Evolutionary conservation across 2,329 filamentous ascomycete genomes (phyloP).

Genomic region (Pseudocercospora vitis): DNA sequence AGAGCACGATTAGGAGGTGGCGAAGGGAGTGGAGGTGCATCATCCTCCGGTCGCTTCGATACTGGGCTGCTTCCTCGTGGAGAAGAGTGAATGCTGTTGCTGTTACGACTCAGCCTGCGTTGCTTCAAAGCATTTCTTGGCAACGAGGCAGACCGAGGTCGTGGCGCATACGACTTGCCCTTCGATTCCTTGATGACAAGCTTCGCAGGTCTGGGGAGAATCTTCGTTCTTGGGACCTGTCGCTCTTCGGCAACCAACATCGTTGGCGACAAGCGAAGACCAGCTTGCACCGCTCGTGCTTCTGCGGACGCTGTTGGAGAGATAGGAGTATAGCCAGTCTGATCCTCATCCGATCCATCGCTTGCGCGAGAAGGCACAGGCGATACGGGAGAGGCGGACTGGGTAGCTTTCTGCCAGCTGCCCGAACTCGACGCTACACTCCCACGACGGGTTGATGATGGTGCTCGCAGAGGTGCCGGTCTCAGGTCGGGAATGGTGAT

Average conservation of each 20-base stretch:
- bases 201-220: constrained; percentile 31
- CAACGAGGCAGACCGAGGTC: constrained; percentile 36
- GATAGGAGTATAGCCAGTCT: constrained; percentile 31
- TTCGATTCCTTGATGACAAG: constrained; percentile 33
- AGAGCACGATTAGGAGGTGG: constrained; percentile 37
- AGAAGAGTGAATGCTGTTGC: constrained; percentile 23
- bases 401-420: constrained; percentile 34
- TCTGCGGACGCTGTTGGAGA: constrained; percentile 29
- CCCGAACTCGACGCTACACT: constrained; percentile 31
- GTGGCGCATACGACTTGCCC: constrained; percentile 32
- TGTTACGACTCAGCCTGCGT: constrained; percentile 20
- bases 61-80: constrained; percentile 20
- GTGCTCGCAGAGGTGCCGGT: constrained; percentile 29
- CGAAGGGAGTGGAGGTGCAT: constrained; percentile 35
- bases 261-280: constrained; percentile 33
- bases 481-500: constrained; percentile 34
- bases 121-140: constrained; percentile 26
- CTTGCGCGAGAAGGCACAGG: constrained; percentile 30
- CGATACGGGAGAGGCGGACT: constrained; percentile 34
- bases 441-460: constrained; percentile 26
- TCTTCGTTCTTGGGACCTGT: constrained; percentile 32
- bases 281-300: constrained; percentile 13
- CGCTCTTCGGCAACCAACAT: constrained; percentile 40
- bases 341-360: constrained; percentile 24
- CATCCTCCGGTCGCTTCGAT: constrained; percentile 19